Conservation (phyloP, 768 basidiomycete species). For the Mycena epipterygia region DNA sequence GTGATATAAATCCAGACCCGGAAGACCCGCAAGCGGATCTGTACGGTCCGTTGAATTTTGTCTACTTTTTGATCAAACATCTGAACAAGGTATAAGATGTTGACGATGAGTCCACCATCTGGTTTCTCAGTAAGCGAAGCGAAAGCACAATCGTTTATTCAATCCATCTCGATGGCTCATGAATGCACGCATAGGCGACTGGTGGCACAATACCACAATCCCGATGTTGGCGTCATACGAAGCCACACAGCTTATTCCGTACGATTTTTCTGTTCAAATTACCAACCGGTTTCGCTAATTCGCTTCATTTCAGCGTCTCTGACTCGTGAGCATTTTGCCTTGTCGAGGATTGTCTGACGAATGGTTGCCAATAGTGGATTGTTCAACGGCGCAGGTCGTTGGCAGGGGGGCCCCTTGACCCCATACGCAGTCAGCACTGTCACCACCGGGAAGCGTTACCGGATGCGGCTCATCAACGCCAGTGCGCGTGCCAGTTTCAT, state of each 20-base stretch:
- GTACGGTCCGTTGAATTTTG: too few relatives aligned
- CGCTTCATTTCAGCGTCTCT: slow-evolving; percentile 39
- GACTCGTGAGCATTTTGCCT: too few relatives aligned
- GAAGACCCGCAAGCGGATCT: slow-evolving; percentile 55
- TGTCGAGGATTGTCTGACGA: too few relatives aligned
- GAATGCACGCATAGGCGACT: slow-evolving; percentile 53
- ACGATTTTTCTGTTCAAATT: not conserved
- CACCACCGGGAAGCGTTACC: slow-evolving; percentile 58
- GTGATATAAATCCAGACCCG: slow-evolving; percentile 40
- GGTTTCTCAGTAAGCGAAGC: too few relatives aligned
- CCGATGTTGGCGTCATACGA: slow-evolving; percentile 33
- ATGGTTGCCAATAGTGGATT: too few relatives aligned
- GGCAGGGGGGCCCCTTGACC: slow-evolving; percentile 53
- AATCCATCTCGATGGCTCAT: slow-evolving; percentile 25
- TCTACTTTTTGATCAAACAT: too few relatives aligned
- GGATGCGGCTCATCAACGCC: slow-evolving; percentile 66
- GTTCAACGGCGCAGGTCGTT: slow-evolving; percentile 65
- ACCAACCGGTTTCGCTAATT: too few relatives aligned
- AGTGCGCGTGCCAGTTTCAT: slow-evolving; percentile 62
- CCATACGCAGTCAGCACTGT: slow-evolving; percentile 59
- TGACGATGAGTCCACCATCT: slow-evolving; percentile 53
- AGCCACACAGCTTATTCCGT: slow-evolving; percentile 44
- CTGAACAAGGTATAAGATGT: too few relatives aligned
- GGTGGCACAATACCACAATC: slow-evolving; percentile 51
- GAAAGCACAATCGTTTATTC: too few relatives aligned